Evolutionary conservation across 139 green algal genomes (phyloP).

Genomic region (Edaphochlamys debaryana): DNA sequence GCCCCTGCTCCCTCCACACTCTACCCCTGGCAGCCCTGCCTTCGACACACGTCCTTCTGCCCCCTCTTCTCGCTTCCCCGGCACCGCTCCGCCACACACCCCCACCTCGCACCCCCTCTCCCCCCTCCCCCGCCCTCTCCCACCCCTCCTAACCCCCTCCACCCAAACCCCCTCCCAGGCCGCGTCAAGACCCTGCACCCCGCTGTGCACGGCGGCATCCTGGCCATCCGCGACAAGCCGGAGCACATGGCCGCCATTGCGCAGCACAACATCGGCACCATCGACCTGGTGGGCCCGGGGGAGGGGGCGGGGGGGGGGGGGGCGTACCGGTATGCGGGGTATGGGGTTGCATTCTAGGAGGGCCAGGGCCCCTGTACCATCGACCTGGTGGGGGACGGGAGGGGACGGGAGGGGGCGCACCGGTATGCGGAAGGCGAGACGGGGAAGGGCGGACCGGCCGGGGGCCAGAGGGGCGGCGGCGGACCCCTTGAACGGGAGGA

Average conservation of each 20-base stretch:
- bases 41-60: too few relatives aligned
- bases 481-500: too few relatives aligned
- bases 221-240: constrained; percentile 85
- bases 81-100: too few relatives aligned
- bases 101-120: neutral
- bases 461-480: too few relatives aligned
- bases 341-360: neutral
- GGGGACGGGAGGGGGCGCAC: neutral
- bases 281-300: constrained; percentile 85
- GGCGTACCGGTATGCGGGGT: neutral
- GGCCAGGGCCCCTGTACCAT: too few relatives aligned
- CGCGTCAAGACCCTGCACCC: constrained; percentile 99
- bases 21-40: too few relatives aligned
- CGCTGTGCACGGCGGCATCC: constrained; percentile 96
- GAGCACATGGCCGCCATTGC: constrained; percentile 89
- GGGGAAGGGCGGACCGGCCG: too few relatives aligned
- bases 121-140: neutral
- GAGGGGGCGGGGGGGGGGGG: neutral
- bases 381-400: neutral
- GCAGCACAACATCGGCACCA: constrained; percentile 88
- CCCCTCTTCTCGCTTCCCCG: too few relatives aligned
- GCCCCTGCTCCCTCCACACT: too few relatives aligned
- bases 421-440: too few relatives aligned
- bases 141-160: neutral
- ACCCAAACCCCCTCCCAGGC: too few relatives aligned